Evolutionary conservation across 2,329 filamentous ascomycete genomes (phyloP).

Genomic region (Trematosphaeria pertusa): DNA sequence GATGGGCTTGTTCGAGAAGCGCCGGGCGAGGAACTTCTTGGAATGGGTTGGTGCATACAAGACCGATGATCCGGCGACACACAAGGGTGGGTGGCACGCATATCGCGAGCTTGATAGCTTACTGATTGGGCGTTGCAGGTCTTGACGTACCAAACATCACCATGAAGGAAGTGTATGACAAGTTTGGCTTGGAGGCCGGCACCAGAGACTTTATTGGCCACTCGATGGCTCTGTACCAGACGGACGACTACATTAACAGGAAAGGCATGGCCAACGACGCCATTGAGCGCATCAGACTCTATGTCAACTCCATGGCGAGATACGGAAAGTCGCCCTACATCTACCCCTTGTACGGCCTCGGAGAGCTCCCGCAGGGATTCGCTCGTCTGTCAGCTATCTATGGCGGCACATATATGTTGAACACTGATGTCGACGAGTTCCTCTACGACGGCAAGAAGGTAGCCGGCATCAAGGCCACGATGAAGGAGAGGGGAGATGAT

Average conservation of each 20-base stretch:
- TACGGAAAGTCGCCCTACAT: constrained; percentile 99
- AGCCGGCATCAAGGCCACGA: constrained; percentile 95
- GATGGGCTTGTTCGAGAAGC: constrained; percentile 98
- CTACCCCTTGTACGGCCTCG: constrained; percentile 97
- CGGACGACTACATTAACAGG: constrained; percentile 82
- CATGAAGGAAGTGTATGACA: constrained; percentile 99
- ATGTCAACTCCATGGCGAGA: constrained; percentile 95
- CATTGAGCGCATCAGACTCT: constrained; percentile 90
- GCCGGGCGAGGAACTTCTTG: constrained; percentile 93
- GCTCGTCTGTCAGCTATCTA: constrained; percentile 98
- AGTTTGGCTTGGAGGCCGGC: constrained; percentile 87
- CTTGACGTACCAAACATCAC: constrained; percentile 79
- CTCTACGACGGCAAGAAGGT: constrained; percentile 84
- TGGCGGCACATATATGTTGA: constrained; percentile 99
- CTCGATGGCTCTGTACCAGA: constrained; percentile 95
- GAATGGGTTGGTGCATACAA: constrained; percentile 94
- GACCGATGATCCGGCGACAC: constrained; percentile 78
- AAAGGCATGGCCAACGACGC: constrained; percentile 80
- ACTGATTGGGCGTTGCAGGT: constrained; percentile 54
- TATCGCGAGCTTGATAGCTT: background rate
- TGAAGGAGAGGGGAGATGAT: constrained; percentile 82
- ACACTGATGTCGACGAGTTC: constrained; percentile 91
- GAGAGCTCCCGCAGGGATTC: constrained; percentile 96
- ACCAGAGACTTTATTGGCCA: constrained; percentile 98
- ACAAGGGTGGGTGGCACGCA: constrained; percentile 73